Evolutionary conservation across 2,329 filamentous ascomycete species (phyloP), one percentile per base, ranked within the genome.

Genomic region (Pseudodiploospora longispora): DNA sequence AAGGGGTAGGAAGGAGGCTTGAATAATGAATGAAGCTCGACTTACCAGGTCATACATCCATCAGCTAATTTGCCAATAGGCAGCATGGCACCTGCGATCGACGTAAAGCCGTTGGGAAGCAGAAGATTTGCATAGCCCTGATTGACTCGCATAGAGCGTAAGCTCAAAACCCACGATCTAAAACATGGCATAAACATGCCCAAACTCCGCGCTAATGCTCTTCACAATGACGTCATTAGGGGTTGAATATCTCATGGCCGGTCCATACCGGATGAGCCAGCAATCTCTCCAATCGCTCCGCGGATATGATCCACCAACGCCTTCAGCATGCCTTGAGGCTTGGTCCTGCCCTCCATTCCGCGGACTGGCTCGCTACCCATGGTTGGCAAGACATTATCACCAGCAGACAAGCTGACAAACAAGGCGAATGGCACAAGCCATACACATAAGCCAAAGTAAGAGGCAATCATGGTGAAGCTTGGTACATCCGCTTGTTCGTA

Each of bases 371-470:
- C 71, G 51, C 80, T 87, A 9, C 88, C 87, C 77, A 96, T 96
- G 6, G 83, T 94, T 0, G 93, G 93, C 41, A 98, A 69, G 4
- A 97, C 87, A 59, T 97, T 97, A 60, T 98, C 93, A 43, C 89
- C 88, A 0, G 93, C 93, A 12, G 87, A 95, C 36, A 98, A 67
- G 57, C 87, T 95, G 41, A 98, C 91, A 59, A 98, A 98, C 10
- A 98, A 74, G 10, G 90, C 82, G 60, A 98, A 98, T 0, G 93
- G 93, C 1, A 97, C 87, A 1, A 98, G 75, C 93, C 93, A 98
- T 0, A 98, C 90, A 57, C 90, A 95, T 2, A 98, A 72, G 0
- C 93, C 93, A 59, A 98, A 98, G 66, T 93, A 98, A 0, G 87
- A 91, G 0, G 93, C 89, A 37, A 97, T 93, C 68, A 97, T 88